phyloP scores from a whole-genome alignment of 495 filamentous ascomycete genomes.

The Aspergillus egyptiacus region DNA sequence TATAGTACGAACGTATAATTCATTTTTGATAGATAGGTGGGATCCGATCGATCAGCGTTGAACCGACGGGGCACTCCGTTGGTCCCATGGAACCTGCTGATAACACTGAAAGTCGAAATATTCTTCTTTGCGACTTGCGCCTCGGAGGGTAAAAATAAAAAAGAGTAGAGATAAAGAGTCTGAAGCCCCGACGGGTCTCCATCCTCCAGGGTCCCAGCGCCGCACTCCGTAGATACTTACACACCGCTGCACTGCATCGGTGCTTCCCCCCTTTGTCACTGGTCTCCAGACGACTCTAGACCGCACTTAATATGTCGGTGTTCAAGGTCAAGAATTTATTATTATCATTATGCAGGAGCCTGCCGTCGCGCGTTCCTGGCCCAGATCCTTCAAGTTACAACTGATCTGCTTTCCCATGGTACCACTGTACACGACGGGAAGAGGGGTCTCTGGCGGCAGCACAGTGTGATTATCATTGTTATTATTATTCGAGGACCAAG shows the following conservation, averaged over 20 bases:
- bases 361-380: conserved; percentile 3
- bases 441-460: background rate
- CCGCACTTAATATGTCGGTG: no score
- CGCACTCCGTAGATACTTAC: background rate
- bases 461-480: background rate
- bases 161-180: no score
- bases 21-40: conserved; percentile 4
- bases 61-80: conserved; percentile 10
- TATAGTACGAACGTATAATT: background rate
- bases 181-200: no score
- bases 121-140: background rate
- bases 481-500: no score
- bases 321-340: no score
- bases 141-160: background rate
- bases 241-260: background rate
- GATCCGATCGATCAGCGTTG: conserved; percentile 12
- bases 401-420: background rate
- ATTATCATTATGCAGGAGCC: background rate
- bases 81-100: conserved; percentile 1
- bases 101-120: background rate
- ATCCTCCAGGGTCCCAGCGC: background rate
- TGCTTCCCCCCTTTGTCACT: background rate
- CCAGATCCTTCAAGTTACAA: no score
- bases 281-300: background rate
- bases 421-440: background rate